phyloP scores from a whole-genome alignment of 2,329 filamentous ascomycete genomes.

The Fusarium sp. region DNA sequence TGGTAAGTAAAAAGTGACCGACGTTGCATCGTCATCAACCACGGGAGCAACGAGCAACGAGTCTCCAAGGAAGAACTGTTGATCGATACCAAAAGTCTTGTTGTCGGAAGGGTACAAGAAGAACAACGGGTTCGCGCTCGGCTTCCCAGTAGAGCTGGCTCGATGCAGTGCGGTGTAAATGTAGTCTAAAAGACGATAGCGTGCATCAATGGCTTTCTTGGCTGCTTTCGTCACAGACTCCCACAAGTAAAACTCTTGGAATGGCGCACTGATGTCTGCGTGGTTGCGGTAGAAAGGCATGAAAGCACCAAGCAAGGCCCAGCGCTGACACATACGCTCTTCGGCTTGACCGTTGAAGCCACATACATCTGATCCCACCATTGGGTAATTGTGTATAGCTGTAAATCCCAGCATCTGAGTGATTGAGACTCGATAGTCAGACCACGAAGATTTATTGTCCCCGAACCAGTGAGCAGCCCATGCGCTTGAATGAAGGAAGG shows the following conservation, averaged over 20 bases:
- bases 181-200: constrained; percentile 86
- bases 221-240: constrained; percentile 70
- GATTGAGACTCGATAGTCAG: constrained; percentile 81
- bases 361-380: background rate
- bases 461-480: constrained; percentile 87
- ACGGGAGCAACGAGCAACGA: background rate
- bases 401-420: constrained; percentile 80
- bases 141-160: background rate
- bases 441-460: constrained; percentile 77
- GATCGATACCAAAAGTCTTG: background rate
- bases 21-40: background rate
- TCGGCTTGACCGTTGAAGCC: background rate
- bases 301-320: background rate
- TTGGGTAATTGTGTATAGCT: constrained; percentile 53
- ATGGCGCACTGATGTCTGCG: background rate
- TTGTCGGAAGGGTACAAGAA: background rate
- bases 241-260: constrained; percentile 68
- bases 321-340: background rate
- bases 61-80: background rate
- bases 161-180: constrained; percentile 71
- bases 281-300: background rate
- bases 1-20: background rate
- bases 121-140: background rate
- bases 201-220: constrained; percentile 73
- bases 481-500: constrained; percentile 80